Percentiles rank a stretch among this genome's conserved stretches.
Conservation (phyloP, 2,329 filamentous ascomycete species). For the Acarospora socialis region DNA sequence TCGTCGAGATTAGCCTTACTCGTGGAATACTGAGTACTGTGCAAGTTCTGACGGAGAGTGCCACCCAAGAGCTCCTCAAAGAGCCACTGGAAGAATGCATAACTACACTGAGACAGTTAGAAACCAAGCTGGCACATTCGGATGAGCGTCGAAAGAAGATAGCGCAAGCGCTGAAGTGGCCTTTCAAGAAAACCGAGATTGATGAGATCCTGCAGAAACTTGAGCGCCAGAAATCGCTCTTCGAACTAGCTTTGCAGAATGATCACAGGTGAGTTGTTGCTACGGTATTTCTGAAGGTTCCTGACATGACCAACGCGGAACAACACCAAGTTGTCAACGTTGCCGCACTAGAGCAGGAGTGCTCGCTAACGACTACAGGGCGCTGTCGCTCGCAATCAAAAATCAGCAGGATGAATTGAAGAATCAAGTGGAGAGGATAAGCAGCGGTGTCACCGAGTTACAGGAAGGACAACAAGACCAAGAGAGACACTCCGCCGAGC, state of each 20-base stretch:
- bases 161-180: slow-evolving; percentile 8
- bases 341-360: too few species aligned
- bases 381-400: too few species aligned
- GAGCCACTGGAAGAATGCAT: slow-evolving; percentile 9
- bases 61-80: too few species aligned
- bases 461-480: too few species aligned
- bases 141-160: slow-evolving; percentile 4
- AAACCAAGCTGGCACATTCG: slow-evolving; percentile 4
- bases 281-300: too few species aligned
- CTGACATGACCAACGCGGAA: too few species aligned
- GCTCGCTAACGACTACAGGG: too few species aligned
- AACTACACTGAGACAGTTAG: slow-evolving; percentile 7
- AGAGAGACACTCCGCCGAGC: too few species aligned
- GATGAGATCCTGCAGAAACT: slow-evolving; percentile 9
- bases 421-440: too few species aligned
- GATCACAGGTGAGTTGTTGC: slow-evolving; percentile 7
- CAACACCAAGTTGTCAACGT: too few species aligned
- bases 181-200: slow-evolving; percentile 11
- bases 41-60: background rate
- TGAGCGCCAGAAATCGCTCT: slow-evolving; percentile 12
- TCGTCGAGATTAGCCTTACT: background rate
- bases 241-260: slow-evolving; percentile 9
- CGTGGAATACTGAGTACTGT: background rate
- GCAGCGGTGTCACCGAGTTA: too few species aligned
- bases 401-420: too few species aligned